Percentiles rank a stretch among this genome's conserved stretches.
Conservation (phyloP, 495 filamentous ascomycete genomes). For the Podospora tetraspora region DNA sequence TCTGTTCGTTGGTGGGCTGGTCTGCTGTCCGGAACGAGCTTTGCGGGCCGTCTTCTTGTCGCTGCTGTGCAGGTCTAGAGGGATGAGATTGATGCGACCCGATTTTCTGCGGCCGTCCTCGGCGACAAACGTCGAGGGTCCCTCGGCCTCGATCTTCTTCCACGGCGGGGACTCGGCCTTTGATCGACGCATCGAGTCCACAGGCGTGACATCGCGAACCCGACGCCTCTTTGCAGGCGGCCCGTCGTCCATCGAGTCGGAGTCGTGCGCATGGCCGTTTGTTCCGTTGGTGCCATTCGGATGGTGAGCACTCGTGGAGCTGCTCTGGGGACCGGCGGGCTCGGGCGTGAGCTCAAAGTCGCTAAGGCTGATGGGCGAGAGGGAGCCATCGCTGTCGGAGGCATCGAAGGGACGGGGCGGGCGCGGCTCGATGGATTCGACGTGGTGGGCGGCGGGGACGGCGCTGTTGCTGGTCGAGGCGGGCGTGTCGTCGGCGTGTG, state of each 20-base stretch:
- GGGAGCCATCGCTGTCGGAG: background rate
- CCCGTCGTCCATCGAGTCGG: conserved; percentile 30
- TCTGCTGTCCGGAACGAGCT: conserved; percentile 31
- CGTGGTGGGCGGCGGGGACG: conserved; percentile 10
- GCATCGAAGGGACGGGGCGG: conserved; percentile 4
- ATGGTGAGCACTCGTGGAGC: conserved; percentile 12
- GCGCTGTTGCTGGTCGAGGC: conserved; percentile 21
- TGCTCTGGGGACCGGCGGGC: background rate
- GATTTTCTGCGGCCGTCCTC: conserved; percentile 83
- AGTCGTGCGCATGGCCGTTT: conserved; percentile 6
- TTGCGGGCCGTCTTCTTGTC: conserved; percentile 55
- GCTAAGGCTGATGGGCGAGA: background rate
- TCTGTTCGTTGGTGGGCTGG: conserved; percentile 22
- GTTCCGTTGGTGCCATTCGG: conserved; percentile 18
- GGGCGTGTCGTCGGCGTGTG: conserved; percentile 29
- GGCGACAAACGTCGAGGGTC: conserved; percentile 70
- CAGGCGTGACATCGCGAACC: conserved; percentile 45
- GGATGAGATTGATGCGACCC: conserved; percentile 69
- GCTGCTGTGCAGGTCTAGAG: conserved; percentile 61
- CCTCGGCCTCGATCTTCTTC: conserved; percentile 83
- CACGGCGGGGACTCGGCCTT: conserved; percentile 77
- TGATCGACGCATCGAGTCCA: conserved; percentile 29
- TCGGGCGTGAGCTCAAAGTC: background rate
- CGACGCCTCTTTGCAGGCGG: conserved; percentile 72
- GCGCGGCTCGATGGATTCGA: conserved; percentile 6